Evolutionary conservation across 179 eudicot genomes (phyloP).

Genomic region (Drosera spatulata): DNA sequence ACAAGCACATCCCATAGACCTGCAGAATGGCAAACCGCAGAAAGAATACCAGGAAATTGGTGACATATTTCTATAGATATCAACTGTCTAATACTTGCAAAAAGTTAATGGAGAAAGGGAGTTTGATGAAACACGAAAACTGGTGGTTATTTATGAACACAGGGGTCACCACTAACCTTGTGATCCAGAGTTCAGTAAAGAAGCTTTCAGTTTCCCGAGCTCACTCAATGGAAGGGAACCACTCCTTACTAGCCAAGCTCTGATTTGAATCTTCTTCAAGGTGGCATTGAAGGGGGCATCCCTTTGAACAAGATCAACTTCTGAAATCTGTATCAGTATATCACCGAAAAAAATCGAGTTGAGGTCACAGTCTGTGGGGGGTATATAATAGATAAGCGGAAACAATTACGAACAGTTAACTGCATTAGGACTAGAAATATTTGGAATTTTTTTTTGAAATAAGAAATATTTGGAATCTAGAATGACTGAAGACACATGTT

Average conservation of each 20-base stretch:
- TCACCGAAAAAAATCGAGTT: neutral
- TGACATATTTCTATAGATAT: neutral
- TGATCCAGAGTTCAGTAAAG: constrained; percentile 35
- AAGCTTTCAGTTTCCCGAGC: constrained; percentile 61
- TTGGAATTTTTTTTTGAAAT: neutral
- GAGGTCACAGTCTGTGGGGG: neutral
- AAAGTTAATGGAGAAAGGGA: neutral
- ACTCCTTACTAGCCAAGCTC: constrained; percentile 45
- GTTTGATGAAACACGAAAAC: neutral
- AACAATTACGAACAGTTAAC: neutral
- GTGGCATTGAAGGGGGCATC: constrained; percentile 16
- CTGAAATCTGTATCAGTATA: constrained; percentile 31
- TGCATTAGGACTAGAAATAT: neutral
- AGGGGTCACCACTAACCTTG: constrained; percentile 39
- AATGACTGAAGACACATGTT: neutral
- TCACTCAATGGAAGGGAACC: constrained; percentile 58
- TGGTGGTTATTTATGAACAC: neutral
- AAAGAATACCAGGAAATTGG: neutral
- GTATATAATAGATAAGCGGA: neutral
- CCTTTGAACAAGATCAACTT: constrained; percentile 26
- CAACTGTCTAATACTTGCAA: neutral
- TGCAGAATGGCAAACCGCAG: constrained; percentile 16
- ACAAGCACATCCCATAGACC: constrained; percentile 68
- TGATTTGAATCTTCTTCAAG: constrained; percentile 44
- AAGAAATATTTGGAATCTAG: neutral